A percentile compares a stretch with the other conserved stretches of the same genome.
Conservation (phyloP, 2,329 filamentous ascomycete species). For the Pseudocercospora vitis region DNA sequence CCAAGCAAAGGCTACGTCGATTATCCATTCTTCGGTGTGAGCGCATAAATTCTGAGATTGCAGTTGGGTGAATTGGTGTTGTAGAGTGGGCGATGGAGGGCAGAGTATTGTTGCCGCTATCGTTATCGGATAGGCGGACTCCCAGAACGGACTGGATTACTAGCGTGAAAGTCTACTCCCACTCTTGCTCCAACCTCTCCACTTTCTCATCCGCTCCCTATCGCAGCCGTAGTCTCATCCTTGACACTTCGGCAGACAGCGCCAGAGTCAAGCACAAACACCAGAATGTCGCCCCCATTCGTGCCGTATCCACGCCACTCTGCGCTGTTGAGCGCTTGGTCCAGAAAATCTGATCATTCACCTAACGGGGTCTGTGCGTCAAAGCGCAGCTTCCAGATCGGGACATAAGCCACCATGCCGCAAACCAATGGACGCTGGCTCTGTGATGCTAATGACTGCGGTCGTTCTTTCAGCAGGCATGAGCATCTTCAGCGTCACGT, state of each 20-base stretch:
- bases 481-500: slow-evolving; percentile 61
- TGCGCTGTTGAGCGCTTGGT: background rate
- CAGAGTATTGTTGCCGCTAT: no score
- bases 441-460: slow-evolving; percentile 51
- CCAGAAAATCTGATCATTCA: background rate
- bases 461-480: slow-evolving; percentile 56
- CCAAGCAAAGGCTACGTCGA: slow-evolving; percentile 44
- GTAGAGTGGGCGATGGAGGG: background rate
- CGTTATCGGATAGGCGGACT: no score
- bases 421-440: slow-evolving; percentile 25
- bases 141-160: background rate
- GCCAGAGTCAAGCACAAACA: background rate
- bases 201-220: background rate
- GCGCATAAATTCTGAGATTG: background rate
- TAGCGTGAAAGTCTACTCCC: background rate
- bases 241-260: background rate
- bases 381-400: background rate
- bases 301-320: slow-evolving; percentile 12
- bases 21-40: slow-evolving; percentile 41
- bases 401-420: slow-evolving; percentile 12
- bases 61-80: background rate
- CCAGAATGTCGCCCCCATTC: slow-evolving; percentile 7
- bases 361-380: background rate
- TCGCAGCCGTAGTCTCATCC: background rate
- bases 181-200: background rate